These are phyloP conservation scores for Helianthus tuberosus DNA, from an alignment of 129 eudicot species.

Conservation along the genomic window DNA sequence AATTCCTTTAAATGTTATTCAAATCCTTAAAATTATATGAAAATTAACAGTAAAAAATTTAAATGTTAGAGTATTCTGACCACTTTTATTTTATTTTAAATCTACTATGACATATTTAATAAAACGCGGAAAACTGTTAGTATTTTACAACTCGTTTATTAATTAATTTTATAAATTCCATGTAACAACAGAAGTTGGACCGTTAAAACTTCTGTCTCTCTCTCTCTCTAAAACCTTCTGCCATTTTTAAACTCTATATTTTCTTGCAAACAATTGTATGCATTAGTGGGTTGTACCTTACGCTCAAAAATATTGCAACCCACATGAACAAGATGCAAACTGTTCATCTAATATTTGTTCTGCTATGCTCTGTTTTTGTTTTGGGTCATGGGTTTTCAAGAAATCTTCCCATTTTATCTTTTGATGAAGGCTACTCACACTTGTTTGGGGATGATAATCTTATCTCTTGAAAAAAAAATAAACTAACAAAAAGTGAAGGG, in stretches of 20 bases:
- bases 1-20: too few species aligned
- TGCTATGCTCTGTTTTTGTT: slow-evolving; percentile 45
- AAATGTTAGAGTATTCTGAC: too few species aligned
- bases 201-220: too few species aligned
- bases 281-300: slow-evolving; percentile 2
- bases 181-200: too few species aligned
- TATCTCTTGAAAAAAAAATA: slow-evolving; percentile 40
- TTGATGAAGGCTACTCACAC: slow-evolving; percentile 93
- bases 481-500: too few species aligned
- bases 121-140: too few species aligned
- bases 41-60: too few species aligned
- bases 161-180: too few species aligned
- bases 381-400: slow-evolving; percentile 49
- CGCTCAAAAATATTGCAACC: background rate
- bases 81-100: too few species aligned
- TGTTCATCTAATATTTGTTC: slow-evolving; percentile 23
- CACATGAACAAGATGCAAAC: slow-evolving; percentile 27
- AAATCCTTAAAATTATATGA: too few species aligned
- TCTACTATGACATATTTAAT: too few species aligned
- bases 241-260: background rate
- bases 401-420: slow-evolving; percentile 70
- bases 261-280: background rate
- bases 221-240: slow-evolving; percentile 16
- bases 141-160: too few species aligned
- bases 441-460: slow-evolving; percentile 86